phyloP scores from a whole-genome alignment of 2,329 filamentous ascomycete species.

The Clarireedia monteithiana region DNA sequence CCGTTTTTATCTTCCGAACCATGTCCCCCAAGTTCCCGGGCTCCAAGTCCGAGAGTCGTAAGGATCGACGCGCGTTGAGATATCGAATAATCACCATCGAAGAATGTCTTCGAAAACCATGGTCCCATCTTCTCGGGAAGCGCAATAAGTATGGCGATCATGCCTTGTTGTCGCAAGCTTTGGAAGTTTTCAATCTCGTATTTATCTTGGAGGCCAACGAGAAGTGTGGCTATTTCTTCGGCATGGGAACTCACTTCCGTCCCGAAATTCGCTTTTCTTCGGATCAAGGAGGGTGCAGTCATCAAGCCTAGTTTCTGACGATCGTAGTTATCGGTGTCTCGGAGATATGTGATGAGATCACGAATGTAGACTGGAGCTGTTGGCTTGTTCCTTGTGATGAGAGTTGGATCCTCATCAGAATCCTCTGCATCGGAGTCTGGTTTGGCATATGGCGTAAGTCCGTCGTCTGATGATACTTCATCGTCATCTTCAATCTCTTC shows the following conservation, averaged over 20 bases:
- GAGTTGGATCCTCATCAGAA: conserved; percentile 84
- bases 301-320: conserved; percentile 71
- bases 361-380: conserved; percentile 85
- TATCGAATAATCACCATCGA: conserved; percentile 86
- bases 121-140: conserved; percentile 71
- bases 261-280: conserved; percentile 81
- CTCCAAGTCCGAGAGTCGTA: conserved; percentile 71
- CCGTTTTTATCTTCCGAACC: conserved; percentile 35
- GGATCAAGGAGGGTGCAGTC: conserved; percentile 72
- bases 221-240: conserved; percentile 67
- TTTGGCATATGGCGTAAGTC: conserved; percentile 70
- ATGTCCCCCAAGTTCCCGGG: conserved; percentile 77
- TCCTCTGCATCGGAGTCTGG: conserved; percentile 85
- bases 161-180: conserved; percentile 65
- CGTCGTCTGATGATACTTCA: conserved; percentile 35
- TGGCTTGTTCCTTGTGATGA: conserved; percentile 75
- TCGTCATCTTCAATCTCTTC: conserved; percentile 58
- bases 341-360: conserved; percentile 70
- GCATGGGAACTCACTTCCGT: conserved; percentile 80
- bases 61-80: conserved; percentile 77
- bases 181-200: conserved; percentile 75
- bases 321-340: conserved; percentile 78
- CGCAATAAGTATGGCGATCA: conserved; percentile 74
- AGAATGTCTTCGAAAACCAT: conserved; percentile 80
- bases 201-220: conserved; percentile 78